Conservation (phyloP, 176 grass and related monocot species). For the Lolium rigidum region DNA sequence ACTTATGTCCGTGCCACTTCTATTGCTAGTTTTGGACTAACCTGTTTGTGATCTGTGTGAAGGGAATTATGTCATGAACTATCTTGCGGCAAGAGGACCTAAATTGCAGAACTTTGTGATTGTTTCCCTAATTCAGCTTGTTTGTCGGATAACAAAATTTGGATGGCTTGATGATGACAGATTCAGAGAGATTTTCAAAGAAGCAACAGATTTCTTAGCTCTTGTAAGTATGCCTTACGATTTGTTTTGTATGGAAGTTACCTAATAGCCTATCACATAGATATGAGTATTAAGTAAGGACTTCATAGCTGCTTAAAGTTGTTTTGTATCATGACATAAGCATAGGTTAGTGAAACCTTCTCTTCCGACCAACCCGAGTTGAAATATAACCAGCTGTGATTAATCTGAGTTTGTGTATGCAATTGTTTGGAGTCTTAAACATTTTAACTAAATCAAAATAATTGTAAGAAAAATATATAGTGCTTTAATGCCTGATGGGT, state of each 20-base stretch:
- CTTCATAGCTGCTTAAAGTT: slow-evolving; percentile 14
- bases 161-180: slow-evolving; percentile 99
- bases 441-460: background rate
- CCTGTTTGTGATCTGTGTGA: slow-evolving; percentile 77
- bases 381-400: slow-evolving; percentile 4
- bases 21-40: slow-evolving; percentile 61
- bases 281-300: background rate
- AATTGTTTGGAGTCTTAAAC: background rate
- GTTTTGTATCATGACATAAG: slow-evolving; percentile 18
- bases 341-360: slow-evolving; percentile 3
- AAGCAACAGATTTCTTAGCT: slow-evolving; percentile 91
- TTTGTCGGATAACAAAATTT: slow-evolving; percentile 98
- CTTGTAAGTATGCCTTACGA: slow-evolving; percentile 69
- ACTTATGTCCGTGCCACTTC: background rate
- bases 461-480: slow-evolving; percentile 18
- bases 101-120: slow-evolving; percentile 95
- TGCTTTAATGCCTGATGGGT: slow-evolving; percentile 12
- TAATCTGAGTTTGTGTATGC: slow-evolving; percentile 13
- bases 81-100: slow-evolving; percentile 94
- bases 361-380: slow-evolving; percentile 27
- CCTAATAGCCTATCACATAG: background rate
- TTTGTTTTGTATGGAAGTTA: slow-evolving; percentile 25
- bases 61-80: slow-evolving; percentile 99
- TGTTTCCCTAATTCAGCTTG: slow-evolving; percentile 90
- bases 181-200: slow-evolving; percentile 96